These are phyloP conservation scores for Coemansia sp. DNA, from an alignment of 371 early-diverging fungal species.

Conservation along the genomic window DNA sequence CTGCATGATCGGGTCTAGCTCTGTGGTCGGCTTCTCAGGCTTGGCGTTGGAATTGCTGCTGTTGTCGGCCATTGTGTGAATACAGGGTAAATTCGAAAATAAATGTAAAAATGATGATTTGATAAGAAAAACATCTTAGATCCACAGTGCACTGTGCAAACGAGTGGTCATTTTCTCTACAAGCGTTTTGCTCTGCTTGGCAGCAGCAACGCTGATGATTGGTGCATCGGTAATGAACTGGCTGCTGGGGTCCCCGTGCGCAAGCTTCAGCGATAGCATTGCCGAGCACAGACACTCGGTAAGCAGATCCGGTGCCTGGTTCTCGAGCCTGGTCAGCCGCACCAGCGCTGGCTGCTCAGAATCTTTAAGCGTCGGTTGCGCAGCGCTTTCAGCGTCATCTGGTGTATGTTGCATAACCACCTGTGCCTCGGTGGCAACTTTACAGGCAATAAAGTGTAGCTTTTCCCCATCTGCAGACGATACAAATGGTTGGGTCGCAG, in stretches of 20 bases:
- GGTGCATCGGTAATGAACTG: conserved; percentile 38
- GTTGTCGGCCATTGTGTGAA: background rate
- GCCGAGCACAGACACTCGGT: conserved; percentile 44
- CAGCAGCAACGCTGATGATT: conserved; percentile 39
- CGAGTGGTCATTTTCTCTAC: conserved; percentile 34
- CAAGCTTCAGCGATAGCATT: conserved; percentile 19
- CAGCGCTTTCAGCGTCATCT: background rate
- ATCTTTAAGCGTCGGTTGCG: no score
- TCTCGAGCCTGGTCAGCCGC: conserved; percentile 28
- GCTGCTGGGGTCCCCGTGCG: conserved; percentile 11
- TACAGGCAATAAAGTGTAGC: conserved; percentile 28
- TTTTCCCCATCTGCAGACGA: background rate
- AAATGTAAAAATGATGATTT: background rate
- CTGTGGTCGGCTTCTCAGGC: background rate
- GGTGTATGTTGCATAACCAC: conserved; percentile 39
- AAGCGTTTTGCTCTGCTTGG: conserved; percentile 26
- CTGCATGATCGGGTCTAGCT: conserved; percentile 31
- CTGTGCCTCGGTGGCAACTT: conserved; percentile 36
- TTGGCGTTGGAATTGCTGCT: background rate
- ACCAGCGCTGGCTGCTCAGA: conserved; percentile 8
- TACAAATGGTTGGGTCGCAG: background rate
- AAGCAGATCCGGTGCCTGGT: conserved; percentile 34
- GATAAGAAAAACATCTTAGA: conserved; percentile 8
- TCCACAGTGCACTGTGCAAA: conserved; percentile 41
- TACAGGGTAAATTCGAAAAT: background rate